Conservation (phyloP, 495 filamentous ascomycete genomes). For the Parathielavia appendiculata region DNA sequence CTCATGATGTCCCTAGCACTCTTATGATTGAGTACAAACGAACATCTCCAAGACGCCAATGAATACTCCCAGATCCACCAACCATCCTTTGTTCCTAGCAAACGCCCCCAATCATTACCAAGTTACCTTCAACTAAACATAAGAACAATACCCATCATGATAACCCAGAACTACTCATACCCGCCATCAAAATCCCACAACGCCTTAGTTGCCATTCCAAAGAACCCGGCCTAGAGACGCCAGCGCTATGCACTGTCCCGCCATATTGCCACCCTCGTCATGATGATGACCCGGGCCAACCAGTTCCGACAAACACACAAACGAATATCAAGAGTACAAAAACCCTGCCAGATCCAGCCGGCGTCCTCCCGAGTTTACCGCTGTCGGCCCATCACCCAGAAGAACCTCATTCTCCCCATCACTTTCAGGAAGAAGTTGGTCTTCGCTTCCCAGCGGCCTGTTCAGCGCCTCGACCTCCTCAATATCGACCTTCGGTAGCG, state of each 20-base stretch:
- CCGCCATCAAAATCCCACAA: conserved; percentile 20
- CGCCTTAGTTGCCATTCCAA: not conserved
- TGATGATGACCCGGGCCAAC: not conserved
- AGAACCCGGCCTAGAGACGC: conserved; percentile 10
- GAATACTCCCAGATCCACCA: not conserved
- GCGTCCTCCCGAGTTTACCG: conserved; percentile 13
- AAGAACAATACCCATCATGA: not conserved
- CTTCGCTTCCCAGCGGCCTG: conserved; percentile 62
- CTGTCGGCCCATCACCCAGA: conserved; percentile 24
- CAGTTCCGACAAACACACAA: not conserved
- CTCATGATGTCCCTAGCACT: not conserved
- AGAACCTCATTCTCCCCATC: conserved; percentile 56
- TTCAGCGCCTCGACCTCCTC: conserved; percentile 38
- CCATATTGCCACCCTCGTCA: not conserved
- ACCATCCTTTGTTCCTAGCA: not conserved
- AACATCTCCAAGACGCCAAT: not conserved
- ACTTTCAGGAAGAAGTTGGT: conserved; percentile 65
- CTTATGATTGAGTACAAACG: not conserved
- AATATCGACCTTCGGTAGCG: conserved; percentile 39
- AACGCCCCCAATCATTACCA: not conserved
- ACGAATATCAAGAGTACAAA: conserved; percentile 43
- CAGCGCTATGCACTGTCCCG: conserved; percentile 9
- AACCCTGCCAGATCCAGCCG: conserved; percentile 52
- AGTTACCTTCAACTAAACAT: not conserved
- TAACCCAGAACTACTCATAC: not conserved